Evolutionary conservation across 805 yeast genomes (phyloP).

Genomic region (Yarrowia yakushimensis): DNA sequence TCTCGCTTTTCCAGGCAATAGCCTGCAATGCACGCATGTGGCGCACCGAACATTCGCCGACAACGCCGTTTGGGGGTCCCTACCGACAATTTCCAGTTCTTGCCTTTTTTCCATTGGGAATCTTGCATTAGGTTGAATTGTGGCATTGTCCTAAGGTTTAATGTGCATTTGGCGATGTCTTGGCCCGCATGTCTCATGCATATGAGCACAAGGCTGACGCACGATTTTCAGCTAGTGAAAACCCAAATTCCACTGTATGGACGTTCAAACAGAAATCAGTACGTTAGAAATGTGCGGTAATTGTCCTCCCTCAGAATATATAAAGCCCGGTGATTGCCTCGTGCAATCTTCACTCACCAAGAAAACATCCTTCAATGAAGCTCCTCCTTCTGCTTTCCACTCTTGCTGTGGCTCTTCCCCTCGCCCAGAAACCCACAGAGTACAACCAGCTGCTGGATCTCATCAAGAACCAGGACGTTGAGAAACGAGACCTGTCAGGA

Average conservation of each 20-base stretch:
- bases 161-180: background rate
- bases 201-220: background rate
- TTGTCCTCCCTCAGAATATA: background rate
- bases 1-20: background rate
- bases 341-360: background rate
- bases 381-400: conserved; percentile 26
- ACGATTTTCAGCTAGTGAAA: background rate
- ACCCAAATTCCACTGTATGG: background rate
- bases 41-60: background rate
- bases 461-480: background rate
- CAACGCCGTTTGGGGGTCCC: background rate
- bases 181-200: background rate
- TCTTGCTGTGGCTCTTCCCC: background rate
- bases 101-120: background rate
- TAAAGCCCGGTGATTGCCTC: background rate
- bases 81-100: background rate
- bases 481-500: background rate
- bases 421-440: background rate
- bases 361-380: conserved; percentile 24
- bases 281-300: background rate
- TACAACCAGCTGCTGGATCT: conserved; percentile 9
- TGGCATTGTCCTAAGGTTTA: background rate
- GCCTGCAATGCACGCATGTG: background rate
- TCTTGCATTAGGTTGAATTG: background rate
- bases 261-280: background rate